A percentile compares a stretch with the other conserved stretches of the same genome.
Conservation (phyloP, 2,329 filamentous ascomycete genomes). For the Apiospora hydei region DNA sequence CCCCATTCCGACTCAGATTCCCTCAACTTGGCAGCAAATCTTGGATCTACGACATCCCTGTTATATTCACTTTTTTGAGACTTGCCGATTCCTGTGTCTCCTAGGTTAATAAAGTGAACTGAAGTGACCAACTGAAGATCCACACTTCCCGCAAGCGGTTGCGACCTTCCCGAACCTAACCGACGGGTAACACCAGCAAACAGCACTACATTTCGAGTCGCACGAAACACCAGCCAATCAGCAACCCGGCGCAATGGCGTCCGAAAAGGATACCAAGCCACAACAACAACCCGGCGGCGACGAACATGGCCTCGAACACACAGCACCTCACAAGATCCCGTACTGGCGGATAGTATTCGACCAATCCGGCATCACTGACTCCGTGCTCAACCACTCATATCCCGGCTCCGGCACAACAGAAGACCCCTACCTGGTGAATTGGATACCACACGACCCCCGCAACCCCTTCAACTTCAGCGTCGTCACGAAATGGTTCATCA, state of each 20-base stretch:
- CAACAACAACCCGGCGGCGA: neutral
- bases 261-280: conserved; percentile 14
- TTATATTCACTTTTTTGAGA: neutral
- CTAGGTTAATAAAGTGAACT: neutral
- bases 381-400: conserved; percentile 62
- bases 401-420: conserved; percentile 67
- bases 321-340: conserved; percentile 24
- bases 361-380: conserved; percentile 61
- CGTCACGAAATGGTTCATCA: conserved; percentile 69
- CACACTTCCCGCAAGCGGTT: conserved; percentile 3
- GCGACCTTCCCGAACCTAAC: conserved; percentile 15
- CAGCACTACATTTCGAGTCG: neutral
- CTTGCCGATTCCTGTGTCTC: neutral
- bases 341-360: conserved; percentile 50
- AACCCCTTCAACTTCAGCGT: conserved; percentile 69
- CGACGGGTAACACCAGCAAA: conserved; percentile 1
- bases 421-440: conserved; percentile 71
- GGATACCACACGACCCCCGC: conserved; percentile 69
- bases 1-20: conserved; percentile 11
- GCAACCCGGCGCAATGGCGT: conserved; percentile 5
- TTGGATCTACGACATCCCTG: conserved; percentile 4
- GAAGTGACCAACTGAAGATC: neutral
- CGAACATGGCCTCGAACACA: neutral
- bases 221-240: neutral
- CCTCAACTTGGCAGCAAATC: neutral